Evolutionary conservation across 768 basidiomycete species (phyloP), one percentile per base, ranked within the genome.

Genomic region (Erythrobasidium yunnanense): DNA sequence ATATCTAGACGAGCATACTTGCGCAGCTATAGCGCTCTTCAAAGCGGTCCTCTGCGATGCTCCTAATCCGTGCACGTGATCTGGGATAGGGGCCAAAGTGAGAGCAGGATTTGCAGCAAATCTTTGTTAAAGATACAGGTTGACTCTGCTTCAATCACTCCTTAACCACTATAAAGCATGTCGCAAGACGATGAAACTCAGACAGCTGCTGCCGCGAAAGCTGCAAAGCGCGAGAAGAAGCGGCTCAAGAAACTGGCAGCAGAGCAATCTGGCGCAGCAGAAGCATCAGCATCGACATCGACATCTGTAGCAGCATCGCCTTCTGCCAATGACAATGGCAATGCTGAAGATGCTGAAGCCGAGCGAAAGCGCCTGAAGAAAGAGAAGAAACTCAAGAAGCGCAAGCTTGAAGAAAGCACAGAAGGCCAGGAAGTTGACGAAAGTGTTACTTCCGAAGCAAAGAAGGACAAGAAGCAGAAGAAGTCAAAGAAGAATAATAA

Each of bases 371-470:
- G 27, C 2, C 32, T 29, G 46, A 63, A 63, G 49, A 49, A 46
- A 4, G 5, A n/a, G 4, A 58, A 58, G 56, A 58, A 55, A 34
- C 15, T 45, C 15, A 55, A 55, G 54, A 55, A 55, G 54, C 54
- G 54, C 27, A 55, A 55, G 34, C 54, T 22, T 32, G 54, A 55
- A 32, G 25, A 29, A 23, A 8, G 7, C 8, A 32, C 8, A n/a
- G 49, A 49, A 34, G 35, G 35, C 15, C 34, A 33, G 56, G 47
- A 42, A 30, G 56, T 23, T 29, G 47, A 46, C 45, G 56, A 42
- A 11, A n/a, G 8, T 8, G 38, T 20, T 45, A 20, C 38, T 45
- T 20, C 38, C 38, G 49, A 51, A 51, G 49, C 11, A 13, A 25
- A 42, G 38, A 11, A 42, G 38, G 11, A n/a, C 38, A 42, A 42